Percentiles rank a stretch among this genome's conserved stretches.
These are phyloP conservation scores for Blyttiomyces sp. DNA, from an alignment of 371 early-diverging fungal genomes.

Conservation along the genomic window DNA sequence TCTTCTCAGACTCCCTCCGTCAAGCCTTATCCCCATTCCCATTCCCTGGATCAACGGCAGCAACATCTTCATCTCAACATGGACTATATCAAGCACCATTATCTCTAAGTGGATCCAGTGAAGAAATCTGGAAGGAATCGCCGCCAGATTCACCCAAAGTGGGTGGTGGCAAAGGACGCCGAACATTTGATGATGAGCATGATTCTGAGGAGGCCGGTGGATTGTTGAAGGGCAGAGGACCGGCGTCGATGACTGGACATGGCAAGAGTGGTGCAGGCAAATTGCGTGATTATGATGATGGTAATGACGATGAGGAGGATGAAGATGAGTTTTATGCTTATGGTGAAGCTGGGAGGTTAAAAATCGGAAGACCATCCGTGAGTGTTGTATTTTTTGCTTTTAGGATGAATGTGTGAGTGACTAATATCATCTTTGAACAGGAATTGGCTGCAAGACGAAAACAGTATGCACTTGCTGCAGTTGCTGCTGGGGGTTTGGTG, in stretches of 20 bases:
- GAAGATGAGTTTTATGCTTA: constrained; percentile 5
- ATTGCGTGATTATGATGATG: neutral
- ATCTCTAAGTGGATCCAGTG: neutral
- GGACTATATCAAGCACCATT: neutral
- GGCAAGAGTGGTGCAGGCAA: neutral
- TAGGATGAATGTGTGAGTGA: neutral
- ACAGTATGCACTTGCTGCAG: neutral
- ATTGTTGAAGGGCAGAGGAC: neutral
- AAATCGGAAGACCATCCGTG: neutral
- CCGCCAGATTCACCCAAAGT: neutral
- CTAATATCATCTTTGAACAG: neutral
- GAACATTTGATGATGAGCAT: neutral
- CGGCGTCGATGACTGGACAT: neutral
- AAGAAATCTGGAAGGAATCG: constrained; percentile 22
- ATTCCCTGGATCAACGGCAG: neutral
- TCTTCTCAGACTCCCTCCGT: constrained; percentile 10
- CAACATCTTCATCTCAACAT: neutral
- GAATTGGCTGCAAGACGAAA: neutral
- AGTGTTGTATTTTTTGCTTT: neutral
- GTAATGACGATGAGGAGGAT: constrained; percentile 1
- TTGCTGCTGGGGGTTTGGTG: neutral
- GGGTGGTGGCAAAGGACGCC: neutral
- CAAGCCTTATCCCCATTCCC: constrained; percentile 8
- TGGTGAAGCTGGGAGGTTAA: neutral
- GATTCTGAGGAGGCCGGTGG: neutral